Conservation (phyloP, 2,329 filamentous ascomycete genomes). For the Penicillium sp. region DNA sequence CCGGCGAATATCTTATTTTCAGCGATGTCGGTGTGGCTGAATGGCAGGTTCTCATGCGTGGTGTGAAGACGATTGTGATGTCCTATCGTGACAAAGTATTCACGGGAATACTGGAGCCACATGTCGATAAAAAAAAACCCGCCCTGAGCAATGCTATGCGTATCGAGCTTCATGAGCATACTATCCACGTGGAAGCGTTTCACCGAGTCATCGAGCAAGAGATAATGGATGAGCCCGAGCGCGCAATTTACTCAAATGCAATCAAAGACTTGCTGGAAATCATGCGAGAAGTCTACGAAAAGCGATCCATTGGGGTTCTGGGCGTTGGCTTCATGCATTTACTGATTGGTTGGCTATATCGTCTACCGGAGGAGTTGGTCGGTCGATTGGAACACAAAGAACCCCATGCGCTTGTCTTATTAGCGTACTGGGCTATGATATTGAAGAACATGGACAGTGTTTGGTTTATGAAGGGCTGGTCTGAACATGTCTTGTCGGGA, state of each 20-base stretch:
- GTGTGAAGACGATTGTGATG: constrained; percentile 33
- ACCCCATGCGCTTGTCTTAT: constrained; percentile 31
- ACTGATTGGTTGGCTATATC: constrained; percentile 39
- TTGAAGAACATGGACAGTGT: constrained; percentile 35
- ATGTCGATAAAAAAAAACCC: background rate
- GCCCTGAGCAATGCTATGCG: constrained; percentile 18
- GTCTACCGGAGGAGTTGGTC: constrained; percentile 30
- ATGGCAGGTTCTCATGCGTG: constrained; percentile 39
- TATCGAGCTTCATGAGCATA: constrained; percentile 24
- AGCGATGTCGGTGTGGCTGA: constrained; percentile 34
- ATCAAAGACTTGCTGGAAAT: constrained; percentile 21
- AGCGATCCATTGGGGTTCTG: constrained; percentile 10
- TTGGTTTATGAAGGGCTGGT: constrained; percentile 43
- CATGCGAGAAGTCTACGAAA: constrained; percentile 27
- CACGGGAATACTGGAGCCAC: constrained; percentile 29
- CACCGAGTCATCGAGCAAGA: constrained; percentile 19
- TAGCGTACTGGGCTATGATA: constrained; percentile 39
- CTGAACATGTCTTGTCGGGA: constrained; percentile 38
- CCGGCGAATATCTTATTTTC: constrained; percentile 40
- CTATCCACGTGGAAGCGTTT: constrained; percentile 17
- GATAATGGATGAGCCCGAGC: background rate
- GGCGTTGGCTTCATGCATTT: constrained; percentile 30
- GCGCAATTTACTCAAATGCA: constrained; percentile 13
- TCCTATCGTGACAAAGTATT: constrained; percentile 30
- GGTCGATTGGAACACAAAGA: constrained; percentile 33